Evolutionary conservation across 164 flowering plant species (phyloP).

Genomic region (Brasenia schreberi): DNA sequence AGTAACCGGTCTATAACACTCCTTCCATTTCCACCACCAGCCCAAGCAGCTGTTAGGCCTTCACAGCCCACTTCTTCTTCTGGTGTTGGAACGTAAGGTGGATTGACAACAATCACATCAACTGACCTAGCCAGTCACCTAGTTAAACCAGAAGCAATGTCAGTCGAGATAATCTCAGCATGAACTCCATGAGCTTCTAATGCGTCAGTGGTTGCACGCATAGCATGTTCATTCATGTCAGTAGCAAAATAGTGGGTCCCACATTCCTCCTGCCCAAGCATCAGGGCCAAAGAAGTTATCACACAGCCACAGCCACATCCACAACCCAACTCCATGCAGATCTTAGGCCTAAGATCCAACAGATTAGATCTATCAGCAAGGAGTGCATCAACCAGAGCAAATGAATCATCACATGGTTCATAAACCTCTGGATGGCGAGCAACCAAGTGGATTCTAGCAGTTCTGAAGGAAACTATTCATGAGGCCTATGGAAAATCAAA

Average conservation of each 20-base stretch:
- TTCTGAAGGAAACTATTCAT: slow-evolving; percentile 16
- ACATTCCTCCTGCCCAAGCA: slow-evolving; percentile 36
- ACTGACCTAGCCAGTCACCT: slow-evolving; percentile 41
- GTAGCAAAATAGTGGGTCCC: slow-evolving; percentile 59
- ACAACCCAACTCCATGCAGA: slow-evolving; percentile 82
- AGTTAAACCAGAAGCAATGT: slow-evolving; percentile 59
- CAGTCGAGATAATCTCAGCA: slow-evolving; percentile 55
- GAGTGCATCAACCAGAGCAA: slow-evolving; percentile 87
- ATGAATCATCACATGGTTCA: slow-evolving; percentile 95
- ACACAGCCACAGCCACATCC: slow-evolving; percentile 81
- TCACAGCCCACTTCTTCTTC: slow-evolving; percentile 76
- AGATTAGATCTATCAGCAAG: slow-evolving; percentile 60
- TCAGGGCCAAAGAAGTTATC: slow-evolving; percentile 73
- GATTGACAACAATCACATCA: slow-evolving; percentile 85
- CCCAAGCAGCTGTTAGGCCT: slow-evolving; percentile 86
- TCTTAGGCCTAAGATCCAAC: slow-evolving; percentile 39
- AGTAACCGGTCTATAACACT: slow-evolving; percentile 68
- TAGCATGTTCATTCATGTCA: slow-evolving; percentile 68
- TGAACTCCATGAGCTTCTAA: slow-evolving; percentile 67
- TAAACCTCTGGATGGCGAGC: slow-evolving; percentile 82
- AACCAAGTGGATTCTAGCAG: slow-evolving; percentile 74
- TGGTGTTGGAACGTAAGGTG: slow-evolving; percentile 95
- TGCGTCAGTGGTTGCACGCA: slow-evolving; percentile 47
- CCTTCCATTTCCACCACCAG: slow-evolving; percentile 93
- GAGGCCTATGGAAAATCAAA: not conserved